Percentiles rank a stretch among this genome's conserved stretches.
Conservation (phyloP, 495 filamentous ascomycete genomes). For the Parmelia sp. region DNA sequence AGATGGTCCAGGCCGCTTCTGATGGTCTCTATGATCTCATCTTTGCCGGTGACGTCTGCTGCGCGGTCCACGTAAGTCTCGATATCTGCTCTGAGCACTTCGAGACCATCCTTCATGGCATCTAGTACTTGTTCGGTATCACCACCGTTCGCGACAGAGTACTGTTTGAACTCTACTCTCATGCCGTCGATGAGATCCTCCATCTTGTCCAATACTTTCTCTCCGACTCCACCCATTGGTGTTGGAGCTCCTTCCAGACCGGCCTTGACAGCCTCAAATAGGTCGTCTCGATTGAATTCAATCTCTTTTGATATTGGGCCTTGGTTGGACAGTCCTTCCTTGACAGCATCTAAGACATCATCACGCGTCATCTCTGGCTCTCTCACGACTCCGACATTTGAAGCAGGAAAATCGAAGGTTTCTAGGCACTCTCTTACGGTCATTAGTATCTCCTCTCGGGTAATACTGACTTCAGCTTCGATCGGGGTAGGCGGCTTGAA, state of each 20-base stretch:
- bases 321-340: conserved; percentile 48
- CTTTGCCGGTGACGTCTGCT: conserved; percentile 59
- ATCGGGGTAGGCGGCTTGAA: conserved; percentile 62
- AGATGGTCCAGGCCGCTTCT: conserved; percentile 65
- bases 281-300: conserved; percentile 55
- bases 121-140: conserved; percentile 79
- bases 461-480: conserved; percentile 58
- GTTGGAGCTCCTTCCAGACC: conserved; percentile 49
- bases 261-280: conserved; percentile 60
- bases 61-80: conserved; percentile 70
- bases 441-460: conserved; percentile 68
- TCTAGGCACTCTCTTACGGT: conserved; percentile 73
- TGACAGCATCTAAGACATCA: conserved; percentile 51
- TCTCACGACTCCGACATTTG: conserved; percentile 22
- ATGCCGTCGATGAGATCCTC: conserved; percentile 69
- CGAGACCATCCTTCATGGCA: conserved; percentile 78
- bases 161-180: conserved; percentile 67
- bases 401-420: conserved; percentile 58
- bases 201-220: conserved; percentile 66
- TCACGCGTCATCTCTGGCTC: conserved; percentile 43
- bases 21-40: conserved; percentile 72
- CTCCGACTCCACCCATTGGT: conserved; percentile 45
- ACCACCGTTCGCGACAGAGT: conserved; percentile 62
- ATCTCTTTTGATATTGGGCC: conserved; percentile 49
- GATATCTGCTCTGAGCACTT: conserved; percentile 70